These are phyloP conservation scores for Tilletia caries DNA, from an alignment of 1,284 basidiomycete genomes.

Conservation along the genomic window DNA sequence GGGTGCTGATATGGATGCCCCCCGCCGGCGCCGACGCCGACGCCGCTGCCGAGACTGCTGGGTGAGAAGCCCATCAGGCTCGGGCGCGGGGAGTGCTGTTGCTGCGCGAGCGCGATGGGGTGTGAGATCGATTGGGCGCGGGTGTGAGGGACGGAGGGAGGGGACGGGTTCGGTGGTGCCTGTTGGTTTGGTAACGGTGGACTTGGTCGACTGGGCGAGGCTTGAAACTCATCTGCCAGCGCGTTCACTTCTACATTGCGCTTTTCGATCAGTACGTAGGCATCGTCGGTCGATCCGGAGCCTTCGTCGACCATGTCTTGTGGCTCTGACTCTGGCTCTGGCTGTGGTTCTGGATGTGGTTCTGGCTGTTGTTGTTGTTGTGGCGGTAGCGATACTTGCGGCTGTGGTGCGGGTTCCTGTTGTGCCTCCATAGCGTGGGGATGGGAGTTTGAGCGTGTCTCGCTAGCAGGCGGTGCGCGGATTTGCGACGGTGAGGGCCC, in stretches of 20 bases:
- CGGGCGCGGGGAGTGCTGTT: neutral
- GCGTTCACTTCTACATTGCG: conserved; percentile 62
- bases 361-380: neutral
- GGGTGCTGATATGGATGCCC: neutral
- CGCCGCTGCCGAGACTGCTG: conserved; percentile 3
- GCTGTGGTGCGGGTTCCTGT: neutral
- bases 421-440: neutral
- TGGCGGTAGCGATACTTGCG: neutral
- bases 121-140: conserved; percentile 1
- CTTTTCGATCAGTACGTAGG: conserved; percentile 63
- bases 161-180: neutral
- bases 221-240: conserved; percentile 57
- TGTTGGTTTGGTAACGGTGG: conserved; percentile 16
- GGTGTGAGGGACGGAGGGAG: neutral
- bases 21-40: neutral
- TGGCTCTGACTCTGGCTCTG: neutral
- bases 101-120: neutral
- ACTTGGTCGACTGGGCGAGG: conserved; percentile 26
- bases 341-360: neutral
- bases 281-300: conserved; percentile 53
- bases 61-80: conserved; percentile 6
- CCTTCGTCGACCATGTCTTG: conserved; percentile 18
- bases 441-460: neutral
- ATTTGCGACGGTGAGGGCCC: neutral
- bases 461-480: neutral